Conservation (phyloP, 345 rosid species). For the Boechera retrofracta region DNA sequence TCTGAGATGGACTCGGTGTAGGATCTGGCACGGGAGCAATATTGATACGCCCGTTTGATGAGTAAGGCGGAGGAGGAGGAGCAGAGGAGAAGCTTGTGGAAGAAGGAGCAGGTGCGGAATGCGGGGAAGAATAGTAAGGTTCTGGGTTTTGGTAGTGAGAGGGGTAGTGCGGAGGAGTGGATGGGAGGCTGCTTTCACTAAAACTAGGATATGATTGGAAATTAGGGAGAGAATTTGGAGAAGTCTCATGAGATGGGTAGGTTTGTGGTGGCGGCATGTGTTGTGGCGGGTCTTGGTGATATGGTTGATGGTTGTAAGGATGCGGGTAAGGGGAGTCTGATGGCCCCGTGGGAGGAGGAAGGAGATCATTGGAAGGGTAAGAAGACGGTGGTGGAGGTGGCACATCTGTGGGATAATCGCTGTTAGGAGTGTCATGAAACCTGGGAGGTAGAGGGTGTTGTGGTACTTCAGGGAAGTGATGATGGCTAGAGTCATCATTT, state of each 20-base stretch:
- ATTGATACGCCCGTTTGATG: slow-evolving; percentile 49
- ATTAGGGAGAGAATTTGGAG: slow-evolving; percentile 68
- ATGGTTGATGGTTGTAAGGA: slow-evolving; percentile 61
- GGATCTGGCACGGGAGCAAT: slow-evolving; percentile 56
- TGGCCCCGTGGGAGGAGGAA: slow-evolving; percentile 38
- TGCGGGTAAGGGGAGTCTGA: slow-evolving; percentile 62
- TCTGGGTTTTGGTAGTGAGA: slow-evolving; percentile 77
- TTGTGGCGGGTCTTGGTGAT: slow-evolving; percentile 64
- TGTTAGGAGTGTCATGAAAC: slow-evolving; percentile 51
- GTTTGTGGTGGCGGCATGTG: slow-evolving; percentile 58
- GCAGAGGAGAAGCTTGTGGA: slow-evolving; percentile 58
- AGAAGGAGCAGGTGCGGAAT: slow-evolving; percentile 60
- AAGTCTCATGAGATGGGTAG: slow-evolving; percentile 63
- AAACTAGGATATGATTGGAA: slow-evolving; percentile 95
- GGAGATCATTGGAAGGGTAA: slow-evolving; percentile 64
- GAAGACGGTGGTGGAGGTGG: slow-evolving; percentile 60
- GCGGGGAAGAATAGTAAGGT: slow-evolving; percentile 56
- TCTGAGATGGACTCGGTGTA: slow-evolving; percentile 48
- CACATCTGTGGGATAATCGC: slow-evolving; percentile 50
- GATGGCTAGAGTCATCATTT: slow-evolving; percentile 57
- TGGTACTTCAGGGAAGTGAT: slow-evolving; percentile 52
- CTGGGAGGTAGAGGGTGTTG: slow-evolving; percentile 53
- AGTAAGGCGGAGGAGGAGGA: slow-evolving; percentile 49
- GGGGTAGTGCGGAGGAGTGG: slow-evolving; percentile 65
- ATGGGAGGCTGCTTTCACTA: slow-evolving; percentile 76